Conservation (phyloP, 768 basidiomycete species). For the Rhizopogon roseolus region DNA sequence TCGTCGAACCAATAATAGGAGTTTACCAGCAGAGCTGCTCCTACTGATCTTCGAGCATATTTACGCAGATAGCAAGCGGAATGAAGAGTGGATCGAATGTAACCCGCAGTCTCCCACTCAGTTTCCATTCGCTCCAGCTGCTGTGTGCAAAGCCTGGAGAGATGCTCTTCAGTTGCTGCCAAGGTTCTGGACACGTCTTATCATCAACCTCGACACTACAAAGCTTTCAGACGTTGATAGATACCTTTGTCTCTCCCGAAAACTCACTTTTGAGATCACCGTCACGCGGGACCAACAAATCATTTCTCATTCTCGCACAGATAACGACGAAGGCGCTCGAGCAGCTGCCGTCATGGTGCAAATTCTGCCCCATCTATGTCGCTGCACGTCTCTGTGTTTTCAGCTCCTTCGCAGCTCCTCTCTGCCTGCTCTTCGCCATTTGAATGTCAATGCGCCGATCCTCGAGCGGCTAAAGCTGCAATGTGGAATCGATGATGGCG, state of each 20-base stretch:
- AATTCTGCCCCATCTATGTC: constrained; percentile 1
- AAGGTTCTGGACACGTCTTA: constrained; percentile 6
- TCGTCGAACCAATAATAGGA: not conserved
- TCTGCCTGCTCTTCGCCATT: constrained; percentile 3
- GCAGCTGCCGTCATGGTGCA: not conserved
- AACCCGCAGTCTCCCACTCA: not conserved
- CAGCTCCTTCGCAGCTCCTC: constrained; percentile 5
- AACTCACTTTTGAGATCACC: constrained; percentile 1
- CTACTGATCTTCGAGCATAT: not conserved
- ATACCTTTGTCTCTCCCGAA: constrained; percentile 4
- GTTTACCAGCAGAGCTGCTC: not conserved
- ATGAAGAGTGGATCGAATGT: not conserved
- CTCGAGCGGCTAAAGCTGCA: constrained; percentile 2
- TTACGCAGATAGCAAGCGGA: not conserved
- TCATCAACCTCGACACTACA: constrained; percentile 5
- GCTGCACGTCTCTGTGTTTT: constrained; percentile 2
- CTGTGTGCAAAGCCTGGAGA: constrained; percentile 3
- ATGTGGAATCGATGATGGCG: constrained; percentile 4
- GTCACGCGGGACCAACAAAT: not conserved
- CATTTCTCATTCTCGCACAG: not conserved
- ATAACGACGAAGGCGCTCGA: not conserved
- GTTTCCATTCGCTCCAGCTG: constrained; percentile 5
- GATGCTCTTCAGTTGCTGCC: constrained; percentile 2
- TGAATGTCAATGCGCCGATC: not conserved
- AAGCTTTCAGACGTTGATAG: not conserved